Percentiles rank a stretch among this genome's conserved stretches.
phyloP scores from a whole-genome alignment of 2,329 filamentous ascomycete genomes.

The Ceratocystiopsis minuta region DNA sequence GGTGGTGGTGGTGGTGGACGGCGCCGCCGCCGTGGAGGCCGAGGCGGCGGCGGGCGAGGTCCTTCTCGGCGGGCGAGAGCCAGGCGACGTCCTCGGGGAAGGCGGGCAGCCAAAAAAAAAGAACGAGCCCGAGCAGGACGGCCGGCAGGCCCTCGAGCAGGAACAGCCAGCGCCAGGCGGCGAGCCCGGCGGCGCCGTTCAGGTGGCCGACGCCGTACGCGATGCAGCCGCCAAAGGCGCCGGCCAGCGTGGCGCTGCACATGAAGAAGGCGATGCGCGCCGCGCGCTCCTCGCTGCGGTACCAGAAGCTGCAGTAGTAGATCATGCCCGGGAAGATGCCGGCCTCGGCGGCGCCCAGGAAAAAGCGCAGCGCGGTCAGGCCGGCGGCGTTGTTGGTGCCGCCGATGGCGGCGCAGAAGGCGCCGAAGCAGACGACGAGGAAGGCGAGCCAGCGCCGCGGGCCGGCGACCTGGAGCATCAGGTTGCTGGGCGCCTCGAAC shows the following conservation, averaged over 20 bases:
- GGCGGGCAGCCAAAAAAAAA: slow-evolving; percentile 40
- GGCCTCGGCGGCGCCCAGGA: slow-evolving; percentile 48
- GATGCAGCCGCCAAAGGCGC: slow-evolving; percentile 47
- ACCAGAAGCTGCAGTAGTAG: slow-evolving; percentile 57
- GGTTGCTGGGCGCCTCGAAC: slow-evolving; percentile 49
- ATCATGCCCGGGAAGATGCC: slow-evolving; percentile 18
- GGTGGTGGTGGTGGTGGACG: slow-evolving; percentile 14
- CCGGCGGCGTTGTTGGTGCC: slow-evolving; percentile 42
- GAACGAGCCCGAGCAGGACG: background rate
- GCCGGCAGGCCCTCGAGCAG: slow-evolving; percentile 1
- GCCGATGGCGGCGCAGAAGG: slow-evolving; percentile 49
- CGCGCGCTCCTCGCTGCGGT: slow-evolving; percentile 50
- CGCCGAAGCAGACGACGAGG: slow-evolving; percentile 49
- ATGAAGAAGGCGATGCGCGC: slow-evolving; percentile 54
- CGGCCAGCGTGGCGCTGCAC: slow-evolving; percentile 50
- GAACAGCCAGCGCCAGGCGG: slow-evolving; percentile 57
- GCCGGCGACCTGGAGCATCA: slow-evolving; percentile 44
- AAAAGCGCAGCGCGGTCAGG: slow-evolving; percentile 46
- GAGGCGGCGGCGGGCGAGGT: slow-evolving; percentile 29
- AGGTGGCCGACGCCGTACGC: slow-evolving; percentile 57
- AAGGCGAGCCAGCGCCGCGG: slow-evolving; percentile 47
- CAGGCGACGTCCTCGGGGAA: slow-evolving; percentile 47
- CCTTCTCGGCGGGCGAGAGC: slow-evolving; percentile 40
- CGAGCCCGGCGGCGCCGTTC: slow-evolving; percentile 40
- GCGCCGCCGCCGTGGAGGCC: slow-evolving; percentile 32